Base-by-base conservation (phyloP, 2,329 filamentous ascomycete genomes). In the Ambrosiella beaveri region DNA sequence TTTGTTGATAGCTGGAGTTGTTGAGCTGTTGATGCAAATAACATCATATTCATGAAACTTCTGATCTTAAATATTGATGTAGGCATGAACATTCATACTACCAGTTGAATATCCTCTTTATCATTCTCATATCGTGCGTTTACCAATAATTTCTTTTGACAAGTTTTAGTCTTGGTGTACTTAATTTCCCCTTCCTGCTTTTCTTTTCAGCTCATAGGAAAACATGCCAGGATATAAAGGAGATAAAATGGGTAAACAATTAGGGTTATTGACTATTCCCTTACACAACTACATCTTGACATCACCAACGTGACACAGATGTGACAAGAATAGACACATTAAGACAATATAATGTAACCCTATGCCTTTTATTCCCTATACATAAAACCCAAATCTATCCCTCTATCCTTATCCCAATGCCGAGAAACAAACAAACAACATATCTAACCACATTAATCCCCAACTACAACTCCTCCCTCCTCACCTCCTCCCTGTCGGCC, bases 401-500 rank as follows among this genome's bases (percentile, higher is more conserved):
- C 39, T 41, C 11, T 41, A 41, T 12, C n/a, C 39, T 2, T 41
- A 41, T 12, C n/a, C 39, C n/a, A 41, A 11, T 2, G 39, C 39
- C 39, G 11, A 41, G 11, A 51, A 51, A 35, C 13, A 51, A 27
- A 51, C 27, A 51, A 27, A 51, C 17, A 27, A 9, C 1, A 27
- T 27, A 27, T 27, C 27, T 1, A 51, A 2, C 47, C 15, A 7
- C 13, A 11, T 27, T 27, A 7, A 11, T 36, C 47, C 27, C 12
- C 17, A 51, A 19, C 8, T n/a, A 51, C 19, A 35, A 51, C 6
- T 9, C 7, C 19, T 15, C 12, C 47, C 52, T 54, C 12, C 35
- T 27, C 35, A 54, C 61, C 55, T 60, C 49, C 50, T n/a, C 19
- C 45, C 52, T 15, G 62, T 62, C 49, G 64, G 68, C 56, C 67